Percentiles rank a stretch among this genome's conserved stretches.
Evolutionary conservation across 2,329 filamentous ascomycete genomes (phyloP).

Genomic region (Cladophialophora exuberans): DNA sequence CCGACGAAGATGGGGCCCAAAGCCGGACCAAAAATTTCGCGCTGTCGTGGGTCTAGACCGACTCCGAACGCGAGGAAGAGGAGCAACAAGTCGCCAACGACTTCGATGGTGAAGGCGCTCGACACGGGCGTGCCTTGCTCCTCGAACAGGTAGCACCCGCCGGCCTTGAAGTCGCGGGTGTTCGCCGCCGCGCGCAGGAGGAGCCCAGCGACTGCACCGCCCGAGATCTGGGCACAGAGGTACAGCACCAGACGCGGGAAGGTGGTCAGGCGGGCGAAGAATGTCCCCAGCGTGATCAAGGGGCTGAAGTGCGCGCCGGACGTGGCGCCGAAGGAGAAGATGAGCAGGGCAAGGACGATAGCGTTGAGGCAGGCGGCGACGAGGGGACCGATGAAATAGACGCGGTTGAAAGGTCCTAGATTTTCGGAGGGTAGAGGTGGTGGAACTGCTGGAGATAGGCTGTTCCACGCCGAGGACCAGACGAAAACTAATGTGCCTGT

Average conservation of each 20-base stretch:
- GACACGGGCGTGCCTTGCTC: conserved; percentile 39
- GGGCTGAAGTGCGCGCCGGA: conserved; percentile 60
- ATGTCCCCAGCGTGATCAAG: conserved; percentile 56
- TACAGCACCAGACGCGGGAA: conserved; percentile 55
- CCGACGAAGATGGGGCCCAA: conserved; percentile 55
- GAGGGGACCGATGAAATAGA: conserved; percentile 37
- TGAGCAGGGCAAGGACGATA: conserved; percentile 51
- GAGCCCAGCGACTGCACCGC: conserved; percentile 50
- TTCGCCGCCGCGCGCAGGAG: conserved; percentile 45
- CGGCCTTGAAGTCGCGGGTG: conserved; percentile 38
- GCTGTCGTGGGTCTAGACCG: conserved; percentile 58
- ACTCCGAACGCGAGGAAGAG: conserved; percentile 57
- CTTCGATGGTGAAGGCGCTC: conserved; percentile 54
- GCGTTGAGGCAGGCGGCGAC: conserved; percentile 46
- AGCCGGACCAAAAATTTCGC: conserved; percentile 53
- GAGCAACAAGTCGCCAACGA: conserved; percentile 49
- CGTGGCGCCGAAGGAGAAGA: conserved; percentile 53
- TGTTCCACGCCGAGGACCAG: conserved; percentile 33
- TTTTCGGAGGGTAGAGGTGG: conserved; percentile 24
- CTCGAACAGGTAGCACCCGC: conserved; percentile 46
- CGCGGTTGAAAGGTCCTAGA: conserved; percentile 37
- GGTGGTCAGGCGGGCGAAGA: conserved; percentile 54
- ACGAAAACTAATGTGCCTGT: conserved; percentile 34
- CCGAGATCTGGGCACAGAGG: conserved; percentile 49
- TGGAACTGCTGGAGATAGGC: conserved; percentile 19